These are phyloP conservation scores for Xerocomellus dryophilus DNA, from an alignment of 768 basidiomycete species.

Conservation along the genomic window DNA sequence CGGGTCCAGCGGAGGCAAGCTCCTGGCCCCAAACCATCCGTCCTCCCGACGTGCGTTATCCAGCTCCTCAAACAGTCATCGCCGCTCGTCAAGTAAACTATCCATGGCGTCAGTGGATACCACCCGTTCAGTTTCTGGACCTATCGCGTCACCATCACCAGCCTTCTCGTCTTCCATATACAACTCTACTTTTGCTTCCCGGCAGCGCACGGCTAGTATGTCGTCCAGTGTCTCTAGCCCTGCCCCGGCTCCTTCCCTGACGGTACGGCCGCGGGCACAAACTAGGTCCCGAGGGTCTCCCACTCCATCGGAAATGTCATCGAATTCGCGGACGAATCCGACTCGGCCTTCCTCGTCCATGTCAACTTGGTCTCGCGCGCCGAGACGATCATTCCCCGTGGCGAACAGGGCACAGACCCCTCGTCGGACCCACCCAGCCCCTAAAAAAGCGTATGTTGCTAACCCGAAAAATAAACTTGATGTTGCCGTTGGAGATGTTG, in stretches of 20 bases:
- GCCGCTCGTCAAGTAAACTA: slow-evolving; percentile 56
- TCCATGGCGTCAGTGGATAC: slow-evolving; percentile 46
- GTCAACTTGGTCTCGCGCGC: slow-evolving; percentile 68
- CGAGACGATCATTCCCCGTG: slow-evolving; percentile 56
- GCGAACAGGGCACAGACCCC: slow-evolving; percentile 47
- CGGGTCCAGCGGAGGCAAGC: slow-evolving; percentile 38
- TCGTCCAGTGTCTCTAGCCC: slow-evolving; percentile 41
- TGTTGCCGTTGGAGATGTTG: slow-evolving; percentile 87
- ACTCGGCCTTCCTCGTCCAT: slow-evolving; percentile 44
- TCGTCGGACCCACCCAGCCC: slow-evolving; percentile 35
- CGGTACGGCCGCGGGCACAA: slow-evolving; percentile 40
- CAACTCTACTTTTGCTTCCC: slow-evolving; percentile 75
- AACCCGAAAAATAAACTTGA: slow-evolving; percentile 91
- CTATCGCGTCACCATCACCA: slow-evolving; percentile 42
- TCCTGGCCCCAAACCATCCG: slow-evolving; percentile 45
- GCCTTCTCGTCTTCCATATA: slow-evolving; percentile 39
- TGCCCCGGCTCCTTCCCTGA: slow-evolving; percentile 31
- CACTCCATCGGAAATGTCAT: slow-evolving; percentile 57
- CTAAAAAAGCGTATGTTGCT: slow-evolving; percentile 73
- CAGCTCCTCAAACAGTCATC: slow-evolving; percentile 41
- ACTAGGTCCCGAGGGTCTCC: slow-evolving; percentile 55
- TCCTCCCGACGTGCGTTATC: slow-evolving; percentile 50
- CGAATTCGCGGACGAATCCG: slow-evolving; percentile 45
- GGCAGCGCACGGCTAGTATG: slow-evolving; percentile 74
- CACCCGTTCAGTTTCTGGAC: slow-evolving; percentile 69